These are phyloP conservation scores for Pleoardoris graminearum DNA, from an alignment of 2,329 filamentous ascomycete species.

Conservation along the genomic window DNA sequence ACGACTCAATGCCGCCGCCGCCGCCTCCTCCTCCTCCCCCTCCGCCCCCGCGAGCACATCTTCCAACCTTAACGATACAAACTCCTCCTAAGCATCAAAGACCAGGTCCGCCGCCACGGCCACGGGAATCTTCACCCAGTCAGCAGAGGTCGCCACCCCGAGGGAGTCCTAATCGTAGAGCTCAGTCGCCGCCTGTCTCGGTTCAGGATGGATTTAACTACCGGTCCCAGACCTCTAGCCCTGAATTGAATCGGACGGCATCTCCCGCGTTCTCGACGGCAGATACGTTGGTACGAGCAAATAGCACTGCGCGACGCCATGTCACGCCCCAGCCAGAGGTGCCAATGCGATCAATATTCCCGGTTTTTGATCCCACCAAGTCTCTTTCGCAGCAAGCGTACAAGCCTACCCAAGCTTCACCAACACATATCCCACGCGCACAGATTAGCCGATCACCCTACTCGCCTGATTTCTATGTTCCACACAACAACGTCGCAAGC, in stretches of 20 bases:
- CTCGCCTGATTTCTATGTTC: slow-evolving; percentile 53
- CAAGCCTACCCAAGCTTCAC: slow-evolving; percentile 67
- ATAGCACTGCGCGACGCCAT: slow-evolving; percentile 34
- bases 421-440: slow-evolving; percentile 64
- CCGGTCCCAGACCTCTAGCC: slow-evolving; percentile 24
- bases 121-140: slow-evolving; percentile 25
- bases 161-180: slow-evolving; percentile 23
- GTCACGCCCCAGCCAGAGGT: slow-evolving; percentile 40
- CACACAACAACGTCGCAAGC: slow-evolving; percentile 40
- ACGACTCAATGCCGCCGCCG: slow-evolving; percentile 23
- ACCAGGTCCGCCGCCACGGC: slow-evolving; percentile 28
- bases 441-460: slow-evolving; percentile 70
- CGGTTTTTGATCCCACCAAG: slow-evolving; percentile 69
- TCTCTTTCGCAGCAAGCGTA: slow-evolving; percentile 71
- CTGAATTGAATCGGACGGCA: slow-evolving; percentile 35
- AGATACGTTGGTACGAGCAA: slow-evolving; percentile 43
- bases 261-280: slow-evolving; percentile 44
- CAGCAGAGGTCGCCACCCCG: slow-evolving; percentile 23
- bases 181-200: slow-evolving; percentile 25
- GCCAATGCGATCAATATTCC: slow-evolving; percentile 73
- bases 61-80: slow-evolving; percentile 25
- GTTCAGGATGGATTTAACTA: slow-evolving; percentile 17
- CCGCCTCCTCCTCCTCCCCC: slow-evolving; percentile 10
- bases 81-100: slow-evolving; percentile 28
- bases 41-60: slow-evolving; percentile 33